Evolutionary conservation across 164 flowering plant species (phyloP).

Genomic region (Kingdonia uniflora): DNA sequence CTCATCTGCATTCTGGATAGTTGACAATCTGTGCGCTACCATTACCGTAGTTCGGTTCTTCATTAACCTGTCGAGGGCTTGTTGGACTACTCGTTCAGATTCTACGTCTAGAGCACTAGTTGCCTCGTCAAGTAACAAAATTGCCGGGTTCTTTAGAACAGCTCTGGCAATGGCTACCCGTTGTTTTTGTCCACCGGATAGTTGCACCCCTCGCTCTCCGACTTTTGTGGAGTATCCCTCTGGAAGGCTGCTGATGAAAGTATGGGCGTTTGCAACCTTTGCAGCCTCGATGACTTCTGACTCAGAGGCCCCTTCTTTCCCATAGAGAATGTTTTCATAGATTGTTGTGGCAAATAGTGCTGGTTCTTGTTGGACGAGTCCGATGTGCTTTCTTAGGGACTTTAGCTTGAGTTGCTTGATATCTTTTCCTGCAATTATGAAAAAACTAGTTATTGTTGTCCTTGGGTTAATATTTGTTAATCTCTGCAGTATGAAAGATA

Average conservation of each 20-base stretch:
- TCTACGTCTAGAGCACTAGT: conserved; percentile 93
- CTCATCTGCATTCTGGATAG: conserved; percentile 76
- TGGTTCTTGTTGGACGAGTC: conserved; percentile 95
- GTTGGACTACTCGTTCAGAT: conserved; percentile 83
- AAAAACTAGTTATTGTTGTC: background rate
- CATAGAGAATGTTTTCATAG: conserved; percentile 85
- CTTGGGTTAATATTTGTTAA: background rate
- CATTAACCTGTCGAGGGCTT: conserved; percentile 78
- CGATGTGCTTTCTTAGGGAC: conserved; percentile 72
- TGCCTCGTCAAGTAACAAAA: conserved; percentile 83
- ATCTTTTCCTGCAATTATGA: conserved; percentile 55
- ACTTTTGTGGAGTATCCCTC: conserved; percentile 90
- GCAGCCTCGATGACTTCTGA: conserved; percentile 87
- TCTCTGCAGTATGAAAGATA: background rate
- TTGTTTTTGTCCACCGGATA: conserved; percentile 95
- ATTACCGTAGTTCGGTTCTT: conserved; percentile 70
- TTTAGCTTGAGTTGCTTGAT: conserved; percentile 68
- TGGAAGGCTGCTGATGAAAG: conserved; percentile 77
- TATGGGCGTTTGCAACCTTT: conserved; percentile 82
- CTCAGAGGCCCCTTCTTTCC: conserved; percentile 85
- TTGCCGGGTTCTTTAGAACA: conserved; percentile 79
- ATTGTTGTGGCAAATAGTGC: conserved; percentile 90
- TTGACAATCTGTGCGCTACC: conserved; percentile 92
- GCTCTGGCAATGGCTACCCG: conserved; percentile 94
- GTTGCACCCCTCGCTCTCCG: conserved; percentile 91